Evolutionary conservation across 306 rosid genomes (phyloP), one percentile per base, ranked within the genome.

Genomic region (Geum urbanum): DNA sequence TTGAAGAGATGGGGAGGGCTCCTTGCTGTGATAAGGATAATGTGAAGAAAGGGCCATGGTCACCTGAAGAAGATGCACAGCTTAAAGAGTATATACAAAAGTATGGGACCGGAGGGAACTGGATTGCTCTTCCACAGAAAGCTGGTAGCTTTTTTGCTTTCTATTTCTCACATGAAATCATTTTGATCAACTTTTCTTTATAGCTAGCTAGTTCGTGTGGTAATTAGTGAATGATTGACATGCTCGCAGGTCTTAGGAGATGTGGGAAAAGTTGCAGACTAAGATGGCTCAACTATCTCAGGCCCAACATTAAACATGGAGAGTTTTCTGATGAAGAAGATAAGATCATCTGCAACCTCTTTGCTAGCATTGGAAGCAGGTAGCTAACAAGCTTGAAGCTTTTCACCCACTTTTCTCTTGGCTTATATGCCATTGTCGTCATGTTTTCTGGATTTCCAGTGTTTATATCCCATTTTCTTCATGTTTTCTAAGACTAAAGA

Each of bases 41-140:
- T 77, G 98, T 92, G 54, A 92, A 92, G 89, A 92, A 68, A 76
- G 98, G 98, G 6, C 98, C 98, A 71, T 92, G 98, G 98, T 88
- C 98, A 40, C 97, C 94, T 12, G 96, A 92, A 78, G 98, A 92
- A 86, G 98, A 92, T 82, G 82, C 84, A 24, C 88, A 79, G 84
- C 89, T 92, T 0, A 90, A 79, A 59, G 85, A 90, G 11, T 90
- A 79, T 50, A 88, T 92, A 70, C 81, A 92, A 0, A 75, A 82
- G 65, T 55, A 81, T 81, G 98, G 98, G 65, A 92, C 97, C 43
- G 98, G 97, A 6, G 96, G 94, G 24, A 92, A 92, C 48, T 92
- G 98, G 98, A 90, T 92, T 79, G 81, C 96, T 55, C 90, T 92
- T 10, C 98, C 98, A 3, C 92, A 84, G 52, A 92, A 85, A 84